Evolutionary conservation across 768 basidiomycete species (phyloP).

Genomic region (Termitomyces sp.): DNA sequence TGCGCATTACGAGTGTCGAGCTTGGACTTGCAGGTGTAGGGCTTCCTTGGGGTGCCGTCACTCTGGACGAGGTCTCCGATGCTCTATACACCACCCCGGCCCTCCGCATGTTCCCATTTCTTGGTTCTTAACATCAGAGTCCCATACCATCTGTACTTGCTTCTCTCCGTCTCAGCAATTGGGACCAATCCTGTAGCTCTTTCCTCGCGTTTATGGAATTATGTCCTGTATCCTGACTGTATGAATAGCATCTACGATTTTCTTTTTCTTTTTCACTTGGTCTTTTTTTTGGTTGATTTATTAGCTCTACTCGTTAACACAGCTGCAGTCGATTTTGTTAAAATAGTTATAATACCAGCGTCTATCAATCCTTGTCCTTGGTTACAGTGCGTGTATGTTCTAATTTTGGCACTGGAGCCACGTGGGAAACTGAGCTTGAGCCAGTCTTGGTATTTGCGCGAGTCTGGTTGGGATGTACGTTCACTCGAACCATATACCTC

Average conservation of each 20-base stretch:
- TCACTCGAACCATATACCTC: constrained; percentile 51
- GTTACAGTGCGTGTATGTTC: not conserved
- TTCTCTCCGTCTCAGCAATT: not conserved
- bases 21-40: too few species aligned
- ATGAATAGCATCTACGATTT: constrained; percentile 11
- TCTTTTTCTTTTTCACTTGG: not conserved
- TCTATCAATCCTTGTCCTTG: not conserved
- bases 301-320: not conserved
- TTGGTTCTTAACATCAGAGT: constrained; percentile 6
- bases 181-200: constrained; percentile 10
- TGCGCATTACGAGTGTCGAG: not conserved
- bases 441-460: not conserved
- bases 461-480: constrained; percentile 28
- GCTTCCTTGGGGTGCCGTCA: not conserved
- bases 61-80: not conserved
- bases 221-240: constrained; percentile 15
- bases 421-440: not conserved
- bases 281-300: not conserved
- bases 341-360: not conserved
- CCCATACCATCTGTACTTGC: not conserved
- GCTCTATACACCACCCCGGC: not conserved
- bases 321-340: not conserved
- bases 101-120: not conserved
- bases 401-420: not conserved
- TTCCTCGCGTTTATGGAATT: constrained; percentile 9